Percentiles rank a stretch among this genome's conserved stretches.
These are phyloP conservation scores for Cubamyces lactineus DNA, from an alignment of 768 basidiomycete species.

Conservation along the genomic window DNA sequence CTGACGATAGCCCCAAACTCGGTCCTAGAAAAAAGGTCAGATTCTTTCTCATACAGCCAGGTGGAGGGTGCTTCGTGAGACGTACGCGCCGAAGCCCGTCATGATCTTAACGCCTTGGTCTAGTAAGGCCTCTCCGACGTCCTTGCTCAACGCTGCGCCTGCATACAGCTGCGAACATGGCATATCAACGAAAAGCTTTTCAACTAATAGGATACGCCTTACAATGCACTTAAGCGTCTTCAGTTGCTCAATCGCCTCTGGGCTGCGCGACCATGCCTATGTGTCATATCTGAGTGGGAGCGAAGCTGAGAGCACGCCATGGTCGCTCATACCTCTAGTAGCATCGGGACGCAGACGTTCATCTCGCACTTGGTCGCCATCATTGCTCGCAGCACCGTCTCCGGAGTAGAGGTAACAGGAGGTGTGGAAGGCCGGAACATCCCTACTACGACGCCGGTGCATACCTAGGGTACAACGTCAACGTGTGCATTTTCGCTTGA, in stretches of 20 bases:
- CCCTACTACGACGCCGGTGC: constrained; percentile 24
- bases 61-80: neutral
- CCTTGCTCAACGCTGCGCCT: constrained; percentile 43
- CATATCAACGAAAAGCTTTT: neutral
- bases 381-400: constrained; percentile 20
- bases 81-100: constrained; percentile 43
- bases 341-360: constrained; percentile 29
- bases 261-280: constrained; percentile 30
- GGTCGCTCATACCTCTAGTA: constrained; percentile 31
- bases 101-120: constrained; percentile 39
- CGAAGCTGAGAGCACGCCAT: neutral
- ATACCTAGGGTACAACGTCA: neutral
- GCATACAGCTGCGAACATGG: constrained; percentile 35
- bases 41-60: neutral
- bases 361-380: constrained; percentile 16
- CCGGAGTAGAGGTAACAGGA: constrained; percentile 29
- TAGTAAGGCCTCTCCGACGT: constrained; percentile 39
- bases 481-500: neutral
- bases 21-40: neutral
- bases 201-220: neutral
- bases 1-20: constrained; percentile 22
- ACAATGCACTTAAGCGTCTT: constrained; percentile 22
- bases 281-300: neutral
- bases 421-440: constrained; percentile 31
- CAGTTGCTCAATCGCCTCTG: constrained; percentile 13